Percentiles rank a stretch among this genome's conserved stretches.
phyloP scores from a whole-genome alignment of 805 yeast species.

The Barnettozyma salicaria region DNA sequence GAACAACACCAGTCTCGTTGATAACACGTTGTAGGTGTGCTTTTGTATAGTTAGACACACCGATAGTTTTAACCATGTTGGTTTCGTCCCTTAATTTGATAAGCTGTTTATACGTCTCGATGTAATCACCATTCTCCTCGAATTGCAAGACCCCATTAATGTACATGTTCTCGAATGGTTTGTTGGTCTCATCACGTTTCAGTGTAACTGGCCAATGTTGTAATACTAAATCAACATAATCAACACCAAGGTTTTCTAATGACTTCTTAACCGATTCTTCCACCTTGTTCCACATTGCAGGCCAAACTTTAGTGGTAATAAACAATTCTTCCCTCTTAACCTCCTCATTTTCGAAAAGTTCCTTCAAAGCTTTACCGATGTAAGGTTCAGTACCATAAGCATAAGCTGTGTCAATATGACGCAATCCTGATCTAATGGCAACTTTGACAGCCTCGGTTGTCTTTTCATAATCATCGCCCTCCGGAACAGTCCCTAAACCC shows the following conservation, averaged over 20 bases:
- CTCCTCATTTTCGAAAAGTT: constrained; percentile 34
- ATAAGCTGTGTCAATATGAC: constrained; percentile 73
- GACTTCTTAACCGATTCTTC: constrained; percentile 51
- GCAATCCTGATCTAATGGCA: constrained; percentile 45
- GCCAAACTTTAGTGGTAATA: constrained; percentile 70
- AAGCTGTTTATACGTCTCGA: constrained; percentile 50
- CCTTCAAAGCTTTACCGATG: constrained; percentile 41
- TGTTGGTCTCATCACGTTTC: constrained; percentile 55
- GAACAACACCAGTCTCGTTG: constrained; percentile 40
- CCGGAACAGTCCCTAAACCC: constrained; percentile 64
- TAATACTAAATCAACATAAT: constrained; percentile 69
- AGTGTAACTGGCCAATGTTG: constrained; percentile 84
- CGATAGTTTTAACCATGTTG: constrained; percentile 44
- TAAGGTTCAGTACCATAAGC: constrained; percentile 61
- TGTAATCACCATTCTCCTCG: constrained; percentile 36
- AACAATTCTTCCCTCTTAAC: constrained; percentile 57
- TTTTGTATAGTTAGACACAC: constrained; percentile 50
- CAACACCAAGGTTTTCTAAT: constrained; percentile 54
- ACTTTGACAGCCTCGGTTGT: constrained; percentile 42
- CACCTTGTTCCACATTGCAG: constrained; percentile 44
- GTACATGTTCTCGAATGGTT: constrained; percentile 30
- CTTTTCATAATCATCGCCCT: constrained; percentile 39
- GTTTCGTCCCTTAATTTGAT: constrained; percentile 45
- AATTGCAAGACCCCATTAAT: constrained; percentile 31
- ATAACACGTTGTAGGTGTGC: constrained; percentile 36